Conservation (phyloP, 2,329 filamentous ascomycete genomes). For the Penicillium digitatum region DNA sequence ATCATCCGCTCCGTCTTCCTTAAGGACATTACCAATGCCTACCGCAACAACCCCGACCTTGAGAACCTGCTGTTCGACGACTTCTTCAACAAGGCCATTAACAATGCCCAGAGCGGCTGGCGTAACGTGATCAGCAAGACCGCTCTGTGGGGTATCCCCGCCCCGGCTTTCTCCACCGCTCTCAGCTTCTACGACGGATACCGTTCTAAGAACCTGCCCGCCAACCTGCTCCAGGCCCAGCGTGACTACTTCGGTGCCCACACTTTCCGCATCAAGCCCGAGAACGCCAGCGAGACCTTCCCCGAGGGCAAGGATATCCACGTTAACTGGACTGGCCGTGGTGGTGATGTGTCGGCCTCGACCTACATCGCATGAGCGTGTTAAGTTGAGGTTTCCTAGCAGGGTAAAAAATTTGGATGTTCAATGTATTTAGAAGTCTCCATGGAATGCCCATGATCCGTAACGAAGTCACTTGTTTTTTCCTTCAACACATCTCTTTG, state of each 20-base stretch:
- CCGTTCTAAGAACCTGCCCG: constrained; percentile 92
- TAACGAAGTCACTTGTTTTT: constrained; percentile 22
- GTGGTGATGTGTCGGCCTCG: constrained; percentile 93
- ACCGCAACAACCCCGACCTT: constrained; percentile 88
- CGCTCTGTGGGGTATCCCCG: constrained; percentile 90
- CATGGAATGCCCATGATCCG: constrained; percentile 23
- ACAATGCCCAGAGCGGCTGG: constrained; percentile 92
- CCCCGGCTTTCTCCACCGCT: constrained; percentile 92
- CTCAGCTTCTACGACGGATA: constrained; percentile 99
- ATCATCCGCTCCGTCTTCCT: constrained; percentile 99
- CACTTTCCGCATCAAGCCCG: constrained; percentile 85
- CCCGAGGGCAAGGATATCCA: constrained; percentile 83
- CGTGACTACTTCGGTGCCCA: constrained; percentile 98
- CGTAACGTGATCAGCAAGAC: constrained; percentile 86
- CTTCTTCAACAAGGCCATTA: constrained; percentile 99
- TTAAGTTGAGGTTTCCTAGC: constrained; percentile 9
- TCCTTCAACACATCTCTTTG: neutral
- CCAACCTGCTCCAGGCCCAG: constrained; percentile 97
- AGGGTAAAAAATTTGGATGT: constrained; percentile 24
- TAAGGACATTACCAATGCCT: constrained; percentile 97
- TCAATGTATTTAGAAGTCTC: constrained; percentile 28
- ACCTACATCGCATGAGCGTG: constrained; percentile 88
- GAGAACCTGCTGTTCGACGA: constrained; percentile 98
- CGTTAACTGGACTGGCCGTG: constrained; percentile 99
- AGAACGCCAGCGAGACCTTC: constrained; percentile 72